These are phyloP conservation scores for Capsicum baccatum DNA, from an alignment of 257 asterid genomes.

Conservation along the genomic window DNA sequence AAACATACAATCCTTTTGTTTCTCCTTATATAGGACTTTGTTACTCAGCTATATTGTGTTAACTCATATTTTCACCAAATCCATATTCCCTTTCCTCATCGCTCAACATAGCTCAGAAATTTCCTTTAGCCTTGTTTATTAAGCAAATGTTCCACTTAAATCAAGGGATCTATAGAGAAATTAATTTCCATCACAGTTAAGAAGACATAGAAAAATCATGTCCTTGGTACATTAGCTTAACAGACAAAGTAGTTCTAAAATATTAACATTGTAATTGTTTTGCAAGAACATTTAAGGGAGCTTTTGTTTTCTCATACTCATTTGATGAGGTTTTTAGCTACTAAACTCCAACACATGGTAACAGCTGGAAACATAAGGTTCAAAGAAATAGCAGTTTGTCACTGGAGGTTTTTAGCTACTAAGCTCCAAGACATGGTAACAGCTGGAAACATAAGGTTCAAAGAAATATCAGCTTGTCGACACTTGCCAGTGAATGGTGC, in stretches of 20 bases:
- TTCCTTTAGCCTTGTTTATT: too few relatives aligned
- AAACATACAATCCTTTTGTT: too few relatives aligned
- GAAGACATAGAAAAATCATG: too few relatives aligned
- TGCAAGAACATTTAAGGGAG: not conserved
- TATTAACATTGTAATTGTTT: not conserved
- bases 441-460: constrained; percentile 1
- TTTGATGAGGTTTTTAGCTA: not conserved
- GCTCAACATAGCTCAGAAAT: too few relatives aligned
- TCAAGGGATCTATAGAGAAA: too few relatives aligned
- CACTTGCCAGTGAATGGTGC: constrained; percentile 1
- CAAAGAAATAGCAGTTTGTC: not conserved
- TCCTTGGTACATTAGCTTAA: not conserved
- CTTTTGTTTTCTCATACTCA: constrained; percentile 8
- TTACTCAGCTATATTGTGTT: too few relatives aligned
- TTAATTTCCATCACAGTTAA: too few relatives aligned
- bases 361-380: not conserved
- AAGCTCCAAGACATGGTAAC: not conserved
- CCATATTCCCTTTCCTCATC: too few relatives aligned
- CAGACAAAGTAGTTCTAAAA: not conserved
- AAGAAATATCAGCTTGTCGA: not conserved
- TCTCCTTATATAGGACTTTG: too few relatives aligned
- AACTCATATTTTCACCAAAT: too few relatives aligned
- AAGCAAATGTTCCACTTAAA: too few relatives aligned
- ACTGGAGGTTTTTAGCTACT: not conserved
- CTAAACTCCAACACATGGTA: not conserved